Evolutionary conservation across 352 stramenopile genomes (phyloP), one percentile per base, ranked within the genome.

Genomic region (Globisporangium yorkense): DNA sequence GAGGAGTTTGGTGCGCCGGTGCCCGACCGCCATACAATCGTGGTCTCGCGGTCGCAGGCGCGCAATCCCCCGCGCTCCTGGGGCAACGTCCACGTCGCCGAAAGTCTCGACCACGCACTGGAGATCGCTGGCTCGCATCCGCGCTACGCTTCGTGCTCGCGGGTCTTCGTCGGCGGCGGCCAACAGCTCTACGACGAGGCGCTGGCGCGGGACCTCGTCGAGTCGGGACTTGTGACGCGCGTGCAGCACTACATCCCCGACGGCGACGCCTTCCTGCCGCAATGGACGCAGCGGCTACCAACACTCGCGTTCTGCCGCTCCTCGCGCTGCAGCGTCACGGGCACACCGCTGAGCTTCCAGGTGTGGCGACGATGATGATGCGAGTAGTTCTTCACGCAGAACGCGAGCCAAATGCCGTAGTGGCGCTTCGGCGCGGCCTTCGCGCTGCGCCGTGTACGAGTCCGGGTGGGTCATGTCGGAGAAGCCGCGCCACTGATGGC

Each of bases 151-250:
- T 16, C 66, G 1, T 79, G 68, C 49, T 63, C 43, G 20, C 71
- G 74, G 24, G 60, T 89, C 37, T 92, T 88, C 57, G 69, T 92
- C 13, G 74, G 76, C 16, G 82, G 82, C 9, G 82, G 82, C 20
- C 56, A 89, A 59, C 67, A 55, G 35, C 61, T 92, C 31, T 92
- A 82, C 61, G 61, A 54, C 18, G 82, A 90, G 59, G 81, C 78
- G 20, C 70, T 90, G 54, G 54, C 48, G 15, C 41, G 67, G 10
- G 44, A 72, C 39, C 57, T 83, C 9, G 68, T 70, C 5, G 74
- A 86, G 40, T 80, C 72, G 3, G 88, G 75, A 60, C 83, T 84
- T 58, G 50, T 92, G 57, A 77, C 82, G 44, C 74, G 82, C 47
- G 76, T 92, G 15, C 75, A 89, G 29, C 51, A 33, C 15, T 48